Conservation (phyloP, 305 asterid species). For the Caryopteris hybrid region DNA sequence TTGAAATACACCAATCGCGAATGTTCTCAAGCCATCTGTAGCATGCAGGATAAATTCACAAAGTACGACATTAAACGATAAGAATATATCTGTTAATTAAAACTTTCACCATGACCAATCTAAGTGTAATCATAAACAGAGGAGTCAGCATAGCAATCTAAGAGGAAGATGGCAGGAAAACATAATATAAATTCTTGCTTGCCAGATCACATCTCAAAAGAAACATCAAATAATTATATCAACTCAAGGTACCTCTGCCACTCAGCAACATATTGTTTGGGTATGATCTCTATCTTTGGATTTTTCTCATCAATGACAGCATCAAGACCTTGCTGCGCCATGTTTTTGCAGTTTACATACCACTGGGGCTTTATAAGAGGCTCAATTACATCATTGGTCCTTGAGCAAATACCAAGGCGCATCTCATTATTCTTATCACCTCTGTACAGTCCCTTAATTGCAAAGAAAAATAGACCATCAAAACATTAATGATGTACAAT, state of each 20-base stretch:
- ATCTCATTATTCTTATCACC: constrained; percentile 73
- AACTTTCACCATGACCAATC: background rate
- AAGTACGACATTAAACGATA: constrained; percentile 16
- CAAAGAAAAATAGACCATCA: background rate
- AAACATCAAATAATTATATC: background rate
- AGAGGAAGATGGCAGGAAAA: background rate
- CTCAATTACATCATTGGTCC: constrained; percentile 85
- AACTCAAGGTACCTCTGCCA: constrained; percentile 38
- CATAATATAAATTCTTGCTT: background rate
- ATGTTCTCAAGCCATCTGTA: constrained; percentile 96
- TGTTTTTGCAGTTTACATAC: constrained; percentile 49
- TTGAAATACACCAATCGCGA: constrained; percentile 96
- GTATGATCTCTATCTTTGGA: constrained; percentile 68
- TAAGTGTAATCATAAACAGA: background rate
- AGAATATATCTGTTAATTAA: background rate
- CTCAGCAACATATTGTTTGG: constrained; percentile 83
- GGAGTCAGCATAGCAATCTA: background rate
- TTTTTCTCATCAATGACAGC: constrained; percentile 31
- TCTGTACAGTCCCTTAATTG: constrained; percentile 53
- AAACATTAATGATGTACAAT: background rate
- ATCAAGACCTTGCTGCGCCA: constrained; percentile 65
- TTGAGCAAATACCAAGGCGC: constrained; percentile 91
- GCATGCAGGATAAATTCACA: constrained; percentile 15
- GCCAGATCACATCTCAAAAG: background rate
- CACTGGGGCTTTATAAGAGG: constrained; percentile 96